Conservation (phyloP, 176 grass and related monocot genomes). For the Bolboschoenus planiculmis region DNA sequence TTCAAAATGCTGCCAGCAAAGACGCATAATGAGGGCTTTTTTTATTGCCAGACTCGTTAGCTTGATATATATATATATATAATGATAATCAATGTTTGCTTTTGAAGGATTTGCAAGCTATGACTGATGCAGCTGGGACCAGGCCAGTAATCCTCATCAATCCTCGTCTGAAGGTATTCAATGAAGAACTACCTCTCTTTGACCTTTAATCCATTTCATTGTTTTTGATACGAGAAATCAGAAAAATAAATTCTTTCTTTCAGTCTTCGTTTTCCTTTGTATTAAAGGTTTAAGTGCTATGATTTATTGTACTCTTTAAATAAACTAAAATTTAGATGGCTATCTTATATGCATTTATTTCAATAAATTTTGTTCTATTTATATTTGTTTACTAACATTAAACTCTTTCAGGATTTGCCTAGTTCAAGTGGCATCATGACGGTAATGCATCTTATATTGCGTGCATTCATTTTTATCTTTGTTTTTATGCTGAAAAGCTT, state of each 20-base stretch:
- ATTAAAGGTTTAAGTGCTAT: neutral
- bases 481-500: neutral
- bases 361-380: neutral
- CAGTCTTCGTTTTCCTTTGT: too few species aligned
- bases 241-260: neutral
- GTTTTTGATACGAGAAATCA: neutral
- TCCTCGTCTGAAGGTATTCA: conserved; percentile 80
- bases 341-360: neutral
- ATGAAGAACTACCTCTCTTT: conserved; percentile 8
- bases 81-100: neutral
- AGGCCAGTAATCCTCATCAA: conserved; percentile 94
- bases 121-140: conserved; percentile 83
- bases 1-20: neutral
- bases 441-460: conserved; percentile 40
- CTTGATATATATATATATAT: neutral
- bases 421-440: conserved; percentile 95
- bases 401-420: conserved; percentile 82
- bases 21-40: neutral
- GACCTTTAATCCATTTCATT: neutral
- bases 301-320: neutral
- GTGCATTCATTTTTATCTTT: conserved; percentile 13
- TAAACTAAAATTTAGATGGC: neutral
- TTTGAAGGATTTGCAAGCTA: conserved; percentile 75
- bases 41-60: neutral
- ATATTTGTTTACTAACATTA: conserved; percentile 5